Evolutionary conservation across 495 filamentous ascomycete genomes (phyloP).

Genomic region (Sordaria brevicollis): DNA sequence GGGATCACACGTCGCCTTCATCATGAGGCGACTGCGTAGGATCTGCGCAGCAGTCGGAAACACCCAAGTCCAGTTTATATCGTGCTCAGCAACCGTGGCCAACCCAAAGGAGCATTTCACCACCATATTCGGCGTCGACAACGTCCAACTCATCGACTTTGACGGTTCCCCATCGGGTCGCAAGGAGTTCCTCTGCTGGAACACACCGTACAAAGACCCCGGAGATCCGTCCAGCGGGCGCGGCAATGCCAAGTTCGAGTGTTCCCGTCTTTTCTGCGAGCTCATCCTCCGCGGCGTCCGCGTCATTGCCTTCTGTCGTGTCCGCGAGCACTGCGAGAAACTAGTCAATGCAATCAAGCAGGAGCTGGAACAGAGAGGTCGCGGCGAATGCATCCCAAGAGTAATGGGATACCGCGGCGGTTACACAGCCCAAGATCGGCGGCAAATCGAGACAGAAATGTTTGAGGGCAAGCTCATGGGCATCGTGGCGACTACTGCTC

Average conservation of each 20-base stretch:
- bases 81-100: slow-evolving; percentile 93
- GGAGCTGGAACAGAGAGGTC: slow-evolving; percentile 62
- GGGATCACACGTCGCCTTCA: slow-evolving; percentile 85
- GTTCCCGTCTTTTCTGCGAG: slow-evolving; percentile 81
- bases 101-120: slow-evolving; percentile 91
- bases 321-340: slow-evolving; percentile 79
- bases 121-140: slow-evolving; percentile 77
- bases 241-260: slow-evolving; percentile 71
- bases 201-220: slow-evolving; percentile 90
- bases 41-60: slow-evolving; percentile 93
- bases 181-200: slow-evolving; percentile 97
- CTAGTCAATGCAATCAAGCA: slow-evolving; percentile 69
- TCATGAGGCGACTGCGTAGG: slow-evolving; percentile 83
- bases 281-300: slow-evolving; percentile 80
- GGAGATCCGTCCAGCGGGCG: slow-evolving; percentile 77
- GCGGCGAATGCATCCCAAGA: slow-evolving; percentile 60
- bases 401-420: slow-evolving; percentile 96
- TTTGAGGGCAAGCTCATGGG: slow-evolving; percentile 90
- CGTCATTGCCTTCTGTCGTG: slow-evolving; percentile 87
- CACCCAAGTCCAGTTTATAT: slow-evolving; percentile 80
- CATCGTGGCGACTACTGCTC: slow-evolving; percentile 84
- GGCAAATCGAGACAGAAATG: slow-evolving; percentile 90
- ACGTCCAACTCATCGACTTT: slow-evolving; percentile 73
- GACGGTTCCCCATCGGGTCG: slow-evolving; percentile 85
- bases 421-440: slow-evolving; percentile 88